Evolutionary conservation across 2,329 filamentous ascomycete genomes (phyloP).

Genomic region (Claviceps sp.): DNA sequence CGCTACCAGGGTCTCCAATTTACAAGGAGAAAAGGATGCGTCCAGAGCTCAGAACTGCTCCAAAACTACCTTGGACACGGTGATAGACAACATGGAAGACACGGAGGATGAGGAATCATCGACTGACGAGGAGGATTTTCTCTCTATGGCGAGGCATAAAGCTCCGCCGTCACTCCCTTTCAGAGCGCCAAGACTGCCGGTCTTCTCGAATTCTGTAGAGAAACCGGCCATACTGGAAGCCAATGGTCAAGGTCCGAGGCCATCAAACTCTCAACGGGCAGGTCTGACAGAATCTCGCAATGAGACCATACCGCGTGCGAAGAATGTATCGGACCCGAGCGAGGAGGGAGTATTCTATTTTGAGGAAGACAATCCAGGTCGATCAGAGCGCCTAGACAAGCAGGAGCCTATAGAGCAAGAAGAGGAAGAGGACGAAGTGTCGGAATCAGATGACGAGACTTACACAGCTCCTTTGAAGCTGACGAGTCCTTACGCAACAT

Average conservation of each 20-base stretch:
- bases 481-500: conserved; percentile 25
- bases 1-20: not conserved
- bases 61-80: too few relatives aligned
- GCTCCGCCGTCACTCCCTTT: not conserved
- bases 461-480: not conserved
- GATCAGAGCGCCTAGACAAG: conserved; percentile 5
- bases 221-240: conserved; percentile 3
- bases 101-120: conserved; percentile 16
- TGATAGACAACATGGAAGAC: not conserved
- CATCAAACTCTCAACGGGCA: not conserved
- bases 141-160: conserved; percentile 23
- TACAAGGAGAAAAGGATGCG: not conserved
- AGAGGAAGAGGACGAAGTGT: not conserved
- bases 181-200: not conserved
- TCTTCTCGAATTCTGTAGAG: conserved; percentile 14
- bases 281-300: not conserved
- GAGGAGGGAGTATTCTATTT: conserved; percentile 34
- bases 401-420: not conserved
- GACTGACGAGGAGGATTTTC: conserved; percentile 27
- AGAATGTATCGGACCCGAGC: conserved; percentile 6
- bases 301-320: not conserved
- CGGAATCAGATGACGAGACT: conserved; percentile 1
- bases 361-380: conserved; percentile 23
- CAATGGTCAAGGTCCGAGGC: not conserved
- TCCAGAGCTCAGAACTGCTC: not conserved